phyloP scores from a whole-genome alignment of 108 stramenopile species.

The Licmophora abbreviata region DNA sequence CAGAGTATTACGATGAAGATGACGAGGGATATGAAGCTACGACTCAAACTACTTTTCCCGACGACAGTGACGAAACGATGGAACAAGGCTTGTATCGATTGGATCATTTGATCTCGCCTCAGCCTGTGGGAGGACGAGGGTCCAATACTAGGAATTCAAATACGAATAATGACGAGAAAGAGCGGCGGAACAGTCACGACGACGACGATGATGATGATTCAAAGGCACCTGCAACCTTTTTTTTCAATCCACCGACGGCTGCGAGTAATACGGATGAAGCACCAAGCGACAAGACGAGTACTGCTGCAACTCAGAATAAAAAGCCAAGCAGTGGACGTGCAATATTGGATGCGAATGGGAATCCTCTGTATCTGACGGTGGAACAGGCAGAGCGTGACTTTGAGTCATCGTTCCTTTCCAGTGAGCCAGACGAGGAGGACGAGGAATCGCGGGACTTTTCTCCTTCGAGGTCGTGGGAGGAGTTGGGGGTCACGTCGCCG shows the following conservation, averaged over 20 bases:
- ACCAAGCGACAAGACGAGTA: slow-evolving; percentile 4
- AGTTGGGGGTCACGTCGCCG: slow-evolving; percentile 54
- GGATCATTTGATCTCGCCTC: slow-evolving; percentile 39
- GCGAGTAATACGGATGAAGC: background rate
- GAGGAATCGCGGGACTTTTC: background rate
- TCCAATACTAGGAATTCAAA: background rate
- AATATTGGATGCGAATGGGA: slow-evolving; percentile 50
- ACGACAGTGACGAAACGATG: slow-evolving; percentile 9
- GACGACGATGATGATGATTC: slow-evolving; percentile 7
- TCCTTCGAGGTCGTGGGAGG: slow-evolving; percentile 36
- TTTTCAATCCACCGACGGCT: background rate
- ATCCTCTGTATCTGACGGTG: slow-evolving; percentile 51
- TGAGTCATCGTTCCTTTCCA: slow-evolving; percentile 17
- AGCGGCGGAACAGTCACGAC: background rate
- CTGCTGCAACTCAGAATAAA: slow-evolving; percentile 2
- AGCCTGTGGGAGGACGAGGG: slow-evolving; percentile 48
- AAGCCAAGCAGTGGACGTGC: slow-evolving; percentile 5
- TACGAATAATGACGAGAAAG: slow-evolving; percentile 6
- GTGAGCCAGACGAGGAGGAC: slow-evolving; percentile 11
- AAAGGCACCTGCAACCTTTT: slow-evolving; percentile 13
- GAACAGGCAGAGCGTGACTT: slow-evolving; percentile 51
- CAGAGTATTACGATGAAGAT: slow-evolving; percentile 44
- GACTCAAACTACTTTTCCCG: background rate
- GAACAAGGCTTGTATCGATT: slow-evolving; percentile 7
- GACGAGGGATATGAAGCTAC: slow-evolving; percentile 40